Evolutionary conservation across 306 rosid genomes (phyloP).

Genomic region (Psophocarpus tetragonolobus): DNA sequence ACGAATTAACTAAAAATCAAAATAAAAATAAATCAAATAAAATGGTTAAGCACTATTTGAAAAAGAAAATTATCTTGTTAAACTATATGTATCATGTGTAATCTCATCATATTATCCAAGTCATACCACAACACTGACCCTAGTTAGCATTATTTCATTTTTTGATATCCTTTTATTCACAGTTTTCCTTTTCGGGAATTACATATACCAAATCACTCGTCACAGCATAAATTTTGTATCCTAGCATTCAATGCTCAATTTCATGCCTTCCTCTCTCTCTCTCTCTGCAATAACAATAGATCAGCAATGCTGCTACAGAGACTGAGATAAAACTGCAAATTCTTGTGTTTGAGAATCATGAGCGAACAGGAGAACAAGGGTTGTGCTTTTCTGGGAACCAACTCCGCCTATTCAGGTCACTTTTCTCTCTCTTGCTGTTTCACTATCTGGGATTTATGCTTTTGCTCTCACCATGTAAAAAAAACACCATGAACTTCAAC

Average conservation of each 20-base stretch:
- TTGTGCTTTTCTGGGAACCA: slow-evolving; percentile 37
- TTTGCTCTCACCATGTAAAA: not conserved
- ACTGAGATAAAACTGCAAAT: slow-evolving; percentile 30
- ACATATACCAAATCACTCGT: slow-evolving; percentile 24
- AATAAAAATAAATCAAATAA: too few species aligned
- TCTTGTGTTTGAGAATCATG: slow-evolving; percentile 43
- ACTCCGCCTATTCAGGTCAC: slow-evolving; percentile 53
- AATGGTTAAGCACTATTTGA: too few species aligned
- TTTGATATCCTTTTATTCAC: not conserved
- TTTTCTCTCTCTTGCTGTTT: not conserved
- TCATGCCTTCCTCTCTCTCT: slow-evolving; percentile 28
- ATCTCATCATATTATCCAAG: too few species aligned
- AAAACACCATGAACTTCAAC: not conserved
- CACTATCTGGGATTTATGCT: not conserved
- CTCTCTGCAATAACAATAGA: not conserved
- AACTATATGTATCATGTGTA: too few species aligned
- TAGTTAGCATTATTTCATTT: not conserved
- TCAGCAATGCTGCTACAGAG: slow-evolving; percentile 18
- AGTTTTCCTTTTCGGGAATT: slow-evolving; percentile 16
- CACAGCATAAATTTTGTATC: slow-evolving; percentile 20
- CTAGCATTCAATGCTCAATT: slow-evolving; percentile 32
- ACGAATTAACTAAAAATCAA: too few species aligned
- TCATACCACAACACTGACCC: too few species aligned
- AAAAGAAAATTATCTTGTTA: too few species aligned
- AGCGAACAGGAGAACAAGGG: slow-evolving; percentile 49